Evolutionary conservation across 1,284 basidiomycete genomes (phyloP), one percentile per base, ranked within the genome.

Genomic region (Amylostereum areolatum): DNA sequence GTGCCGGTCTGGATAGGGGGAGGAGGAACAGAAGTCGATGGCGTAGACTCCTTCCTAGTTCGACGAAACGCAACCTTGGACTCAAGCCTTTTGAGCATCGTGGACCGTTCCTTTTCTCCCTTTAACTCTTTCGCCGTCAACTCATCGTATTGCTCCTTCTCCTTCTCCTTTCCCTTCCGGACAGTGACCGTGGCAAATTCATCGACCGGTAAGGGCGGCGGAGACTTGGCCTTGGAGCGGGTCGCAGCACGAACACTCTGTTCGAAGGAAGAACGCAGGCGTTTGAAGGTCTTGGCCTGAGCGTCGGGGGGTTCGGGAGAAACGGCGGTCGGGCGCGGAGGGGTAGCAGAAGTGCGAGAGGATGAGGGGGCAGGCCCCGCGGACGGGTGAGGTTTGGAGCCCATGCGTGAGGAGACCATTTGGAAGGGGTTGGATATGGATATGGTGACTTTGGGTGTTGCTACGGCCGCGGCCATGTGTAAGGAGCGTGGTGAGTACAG

Each of bases 191-290:
- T 65, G 29, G 72, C 71, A 55, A 72, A 56, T 54, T 65, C 62
- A 52, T 77, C 68, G 43, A 62, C 59, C 25, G 68, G 57, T 10
- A 52, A 43, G 46, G 56, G 60, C 54, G 63, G 60, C 18, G 69
- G 61, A 27, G 62, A 47, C 59, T 76, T 77, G 3, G 58, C 58
- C 62, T 69, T 80, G 48, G 78, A 75, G 48, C 80, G 74, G 11
- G 81, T 80, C 43, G 80, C 80, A 6, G 75, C 75, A 40, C 81
- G 78, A 40, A 88, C 55, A 56, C 77, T 81, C 55, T 84, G 79
- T 58, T 84, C 83, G 31, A 88, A 63, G 8, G 82, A 79, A 6
- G 81, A 78, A 47, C 80, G 78, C 48, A 87, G 67, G 39, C 83
- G 79, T 56, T 76, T 77, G 61, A 87, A 79, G 3, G 80, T 71